Evolutionary conservation across 495 filamentous ascomycete genomes (phyloP).

Genomic region (Daldinia vernicosa): DNA sequence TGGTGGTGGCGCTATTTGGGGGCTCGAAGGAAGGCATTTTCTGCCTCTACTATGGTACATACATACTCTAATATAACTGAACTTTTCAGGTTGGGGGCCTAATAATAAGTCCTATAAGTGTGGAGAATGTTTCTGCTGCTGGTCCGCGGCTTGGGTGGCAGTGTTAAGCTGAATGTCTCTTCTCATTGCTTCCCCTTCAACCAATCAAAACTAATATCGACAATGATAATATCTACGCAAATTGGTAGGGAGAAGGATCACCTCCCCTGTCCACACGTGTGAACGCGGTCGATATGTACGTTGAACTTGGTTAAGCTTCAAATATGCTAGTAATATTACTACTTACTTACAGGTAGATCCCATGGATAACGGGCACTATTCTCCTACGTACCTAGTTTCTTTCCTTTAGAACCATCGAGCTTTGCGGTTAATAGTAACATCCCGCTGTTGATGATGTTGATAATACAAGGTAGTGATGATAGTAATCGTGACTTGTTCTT

Average conservation of each 20-base stretch:
- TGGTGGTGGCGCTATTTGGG: constrained; percentile 6
- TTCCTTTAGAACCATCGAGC: background rate
- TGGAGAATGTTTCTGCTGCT: constrained; percentile 29
- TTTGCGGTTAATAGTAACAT: background rate
- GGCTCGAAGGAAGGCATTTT: constrained; percentile 14
- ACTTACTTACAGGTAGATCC: constrained; percentile 5
- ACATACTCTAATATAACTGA: no score
- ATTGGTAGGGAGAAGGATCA: constrained; percentile 16
- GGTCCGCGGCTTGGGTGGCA: constrained; percentile 30
- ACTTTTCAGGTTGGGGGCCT: constrained; percentile 27
- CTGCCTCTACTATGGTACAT: no score
- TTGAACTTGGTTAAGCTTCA: background rate
- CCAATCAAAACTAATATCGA: constrained; percentile 16
- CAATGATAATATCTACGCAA: constrained; percentile 19
- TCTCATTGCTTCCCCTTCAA: constrained; percentile 3
- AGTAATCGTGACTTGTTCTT: background rate
- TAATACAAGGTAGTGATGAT: background rate
- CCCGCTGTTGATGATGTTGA: background rate
- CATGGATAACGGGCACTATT: background rate
- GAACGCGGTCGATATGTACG: constrained; percentile 3
- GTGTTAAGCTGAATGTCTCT: constrained; percentile 27
- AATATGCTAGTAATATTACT: constrained; percentile 8
- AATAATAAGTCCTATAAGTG: constrained; percentile 14
- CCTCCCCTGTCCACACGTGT: constrained; percentile 33
- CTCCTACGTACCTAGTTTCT: background rate